Base-by-base conservation (phyloP, 2,329 filamentous ascomycete species). In the Xylariaceae sp. region DNA sequence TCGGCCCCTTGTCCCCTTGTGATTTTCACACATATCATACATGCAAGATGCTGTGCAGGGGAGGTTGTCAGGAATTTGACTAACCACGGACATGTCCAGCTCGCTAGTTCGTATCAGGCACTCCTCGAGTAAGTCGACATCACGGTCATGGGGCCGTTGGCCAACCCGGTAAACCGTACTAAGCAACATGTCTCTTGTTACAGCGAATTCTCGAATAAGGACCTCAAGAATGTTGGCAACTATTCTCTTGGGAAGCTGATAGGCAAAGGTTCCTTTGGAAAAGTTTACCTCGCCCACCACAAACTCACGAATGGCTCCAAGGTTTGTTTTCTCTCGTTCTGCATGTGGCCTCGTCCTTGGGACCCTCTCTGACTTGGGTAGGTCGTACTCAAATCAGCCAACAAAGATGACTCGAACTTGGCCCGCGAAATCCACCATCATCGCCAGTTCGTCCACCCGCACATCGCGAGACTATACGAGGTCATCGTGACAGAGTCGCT, bases 281-380 rank as follows among this genome's bases (percentile, higher is more conserved):
- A 97, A 77, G 94, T 99, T 70, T 99, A 99, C 75, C 82, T 99
- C 60, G 94, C 93, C 60, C 86, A 88, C 51, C 94, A 99, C 76
- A 97, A 97, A 75, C 90, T 99, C 74, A 97, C 91, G 71, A 97
- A 97, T 86, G 93, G 92, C 71, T 96, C 92, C 72, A 97, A 97
- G 85, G 92, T 93, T 71, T 62, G 79, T 72, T 53, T 52, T 30
- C 23, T 30, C 23, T 30, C 23, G 23, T 30, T 30, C 23, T 30
- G 23, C 23, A 39, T 47, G n/a, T 55, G 18, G 35, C 37, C 51
- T 51, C 58, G 44, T 30, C 39, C 57, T 55, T 23, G 7, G 30
- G 30, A 44, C 55, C 37, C 7, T 56, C 45, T 55, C 61, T 69
- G 59, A 65, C 66, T 45, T 53, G 30, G 49, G 53, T 73, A 96